Conservation (phyloP, 2,329 filamentous ascomycete genomes). For the Colletotrichum musae region DNA sequence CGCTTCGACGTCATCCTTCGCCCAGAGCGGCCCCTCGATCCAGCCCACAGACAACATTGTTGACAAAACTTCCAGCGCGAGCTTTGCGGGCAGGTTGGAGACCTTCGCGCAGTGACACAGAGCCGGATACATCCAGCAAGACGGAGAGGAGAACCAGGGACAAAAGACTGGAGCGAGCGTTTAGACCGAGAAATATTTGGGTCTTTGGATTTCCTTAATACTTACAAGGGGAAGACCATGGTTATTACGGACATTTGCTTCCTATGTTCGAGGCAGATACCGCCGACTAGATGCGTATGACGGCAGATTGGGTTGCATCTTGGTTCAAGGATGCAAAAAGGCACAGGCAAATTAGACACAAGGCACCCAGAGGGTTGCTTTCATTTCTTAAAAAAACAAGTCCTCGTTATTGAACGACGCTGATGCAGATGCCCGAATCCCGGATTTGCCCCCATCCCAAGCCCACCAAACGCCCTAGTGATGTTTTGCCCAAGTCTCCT, state of each 20-base stretch:
- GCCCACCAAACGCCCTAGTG: too few species aligned
- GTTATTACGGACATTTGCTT: too few species aligned
- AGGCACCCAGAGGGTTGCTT: not conserved
- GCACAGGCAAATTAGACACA: not conserved
- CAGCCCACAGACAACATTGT: not conserved
- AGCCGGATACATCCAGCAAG: not conserved
- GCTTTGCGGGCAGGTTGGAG: not conserved
- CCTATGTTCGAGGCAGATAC: not conserved
- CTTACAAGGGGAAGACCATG: too few species aligned
- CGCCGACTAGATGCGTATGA: not conserved
- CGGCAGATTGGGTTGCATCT: not conserved
- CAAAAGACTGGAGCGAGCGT: not conserved
- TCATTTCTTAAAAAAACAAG: conserved; percentile 2
- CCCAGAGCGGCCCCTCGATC: not conserved
- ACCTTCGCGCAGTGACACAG: not conserved
- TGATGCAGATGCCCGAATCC: conserved; percentile 12
- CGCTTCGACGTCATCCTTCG: not conserved
- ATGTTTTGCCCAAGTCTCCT: too few species aligned
- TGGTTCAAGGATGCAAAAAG: not conserved
- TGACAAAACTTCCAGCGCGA: not conserved
- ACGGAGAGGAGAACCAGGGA: not conserved
- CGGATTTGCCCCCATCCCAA: not conserved
- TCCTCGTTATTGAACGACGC: conserved; percentile 18
- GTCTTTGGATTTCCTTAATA: too few species aligned
- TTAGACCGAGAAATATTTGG: too few species aligned